These are phyloP conservation scores for Neurospora sp. DNA, from an alignment of 495 filamentous ascomycete genomes.

Conservation along the genomic window DNA sequence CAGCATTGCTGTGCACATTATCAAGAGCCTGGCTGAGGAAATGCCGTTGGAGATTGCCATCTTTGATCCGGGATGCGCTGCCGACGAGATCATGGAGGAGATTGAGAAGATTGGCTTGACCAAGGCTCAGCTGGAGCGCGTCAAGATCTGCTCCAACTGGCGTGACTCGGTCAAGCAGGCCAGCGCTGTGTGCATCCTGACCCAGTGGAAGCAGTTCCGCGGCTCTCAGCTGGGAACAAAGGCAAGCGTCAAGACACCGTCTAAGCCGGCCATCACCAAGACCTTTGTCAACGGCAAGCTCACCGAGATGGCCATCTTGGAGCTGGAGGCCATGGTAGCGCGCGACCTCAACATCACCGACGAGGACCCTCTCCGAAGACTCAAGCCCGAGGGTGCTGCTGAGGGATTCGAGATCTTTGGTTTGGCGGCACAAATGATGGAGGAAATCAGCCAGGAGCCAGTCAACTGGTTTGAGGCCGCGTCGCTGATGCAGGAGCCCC, in stretches of 20 bases:
- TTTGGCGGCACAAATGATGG: conserved; percentile 43
- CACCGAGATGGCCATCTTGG: conserved; percentile 16
- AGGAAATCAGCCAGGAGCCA: conserved; percentile 24
- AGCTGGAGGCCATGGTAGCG: conserved; percentile 9
- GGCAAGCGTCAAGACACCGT: background rate
- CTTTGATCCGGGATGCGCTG: conserved; percentile 60
- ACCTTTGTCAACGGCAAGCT: conserved; percentile 1
- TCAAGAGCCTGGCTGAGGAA: conserved; percentile 54
- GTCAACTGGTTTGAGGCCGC: conserved; percentile 46
- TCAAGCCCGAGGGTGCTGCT: conserved; percentile 18
- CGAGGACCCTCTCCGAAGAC: conserved; percentile 18
- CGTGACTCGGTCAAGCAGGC: conserved; percentile 36
- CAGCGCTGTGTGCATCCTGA: conserved; percentile 19
- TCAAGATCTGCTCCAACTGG: conserved; percentile 30
- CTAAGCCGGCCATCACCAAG: background rate
- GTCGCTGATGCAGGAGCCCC: conserved; percentile 52
- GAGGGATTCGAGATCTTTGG: conserved; percentile 42
- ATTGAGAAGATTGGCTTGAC: conserved; percentile 27
- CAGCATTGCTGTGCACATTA: conserved; percentile 57
- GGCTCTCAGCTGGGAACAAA: conserved; percentile 7
- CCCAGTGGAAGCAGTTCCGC: conserved; percentile 25
- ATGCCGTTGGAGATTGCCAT: conserved; percentile 55
- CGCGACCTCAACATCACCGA: background rate
- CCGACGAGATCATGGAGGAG: conserved; percentile 30
- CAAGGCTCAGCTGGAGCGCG: conserved; percentile 25